phyloP scores from a whole-genome alignment of 1,284 basidiomycete species.

The Apiotrichum gamsii region DNA sequence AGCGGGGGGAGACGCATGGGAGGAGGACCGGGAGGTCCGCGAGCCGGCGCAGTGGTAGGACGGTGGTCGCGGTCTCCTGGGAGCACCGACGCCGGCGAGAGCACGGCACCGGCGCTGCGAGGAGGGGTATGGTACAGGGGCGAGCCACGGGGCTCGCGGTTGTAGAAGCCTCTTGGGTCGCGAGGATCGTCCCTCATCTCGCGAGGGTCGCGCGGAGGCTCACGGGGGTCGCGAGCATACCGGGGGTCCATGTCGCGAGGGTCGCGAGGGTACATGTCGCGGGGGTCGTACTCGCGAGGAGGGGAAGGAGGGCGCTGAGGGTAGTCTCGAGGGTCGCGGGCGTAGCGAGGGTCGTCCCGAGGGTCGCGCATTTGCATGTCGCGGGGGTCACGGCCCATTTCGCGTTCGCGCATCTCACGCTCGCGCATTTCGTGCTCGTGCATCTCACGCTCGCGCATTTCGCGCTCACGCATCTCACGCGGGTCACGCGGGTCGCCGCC shows the following conservation, averaged over 20 bases:
- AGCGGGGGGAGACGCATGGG: conserved; percentile 7
- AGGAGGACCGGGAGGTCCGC: conserved; percentile 1
- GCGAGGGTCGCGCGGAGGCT: neutral
- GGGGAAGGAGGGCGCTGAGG: neutral
- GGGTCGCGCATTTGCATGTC: neutral
- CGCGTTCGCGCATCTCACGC: conserved; percentile 8
- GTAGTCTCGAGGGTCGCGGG: neutral
- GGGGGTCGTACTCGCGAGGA: too few species aligned
- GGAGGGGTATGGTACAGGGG: conserved; percentile 6
- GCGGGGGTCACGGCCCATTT: conserved; percentile 1
- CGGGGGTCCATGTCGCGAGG: conserved; percentile 7
- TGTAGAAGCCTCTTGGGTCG: conserved; percentile 2
- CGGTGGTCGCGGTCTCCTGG: conserved; percentile 5
- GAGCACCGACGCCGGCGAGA: neutral
- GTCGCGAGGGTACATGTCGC: conserved; percentile 2
- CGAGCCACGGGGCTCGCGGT: neutral
- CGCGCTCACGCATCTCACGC: neutral
- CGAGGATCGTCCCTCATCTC: neutral
- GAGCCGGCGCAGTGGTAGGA: conserved; percentile 1
- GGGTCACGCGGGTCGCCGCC: conserved; percentile 4
- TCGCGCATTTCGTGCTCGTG: neutral
- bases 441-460: neutral
- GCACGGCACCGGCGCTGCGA: conserved; percentile 6
- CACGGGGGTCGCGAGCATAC: conserved; percentile 5
- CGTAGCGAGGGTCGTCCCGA: conserved; percentile 4